These are phyloP conservation scores for Leishmania amazonensis DNA, from an alignment of 208 protist species.

Conservation along the genomic window DNA sequence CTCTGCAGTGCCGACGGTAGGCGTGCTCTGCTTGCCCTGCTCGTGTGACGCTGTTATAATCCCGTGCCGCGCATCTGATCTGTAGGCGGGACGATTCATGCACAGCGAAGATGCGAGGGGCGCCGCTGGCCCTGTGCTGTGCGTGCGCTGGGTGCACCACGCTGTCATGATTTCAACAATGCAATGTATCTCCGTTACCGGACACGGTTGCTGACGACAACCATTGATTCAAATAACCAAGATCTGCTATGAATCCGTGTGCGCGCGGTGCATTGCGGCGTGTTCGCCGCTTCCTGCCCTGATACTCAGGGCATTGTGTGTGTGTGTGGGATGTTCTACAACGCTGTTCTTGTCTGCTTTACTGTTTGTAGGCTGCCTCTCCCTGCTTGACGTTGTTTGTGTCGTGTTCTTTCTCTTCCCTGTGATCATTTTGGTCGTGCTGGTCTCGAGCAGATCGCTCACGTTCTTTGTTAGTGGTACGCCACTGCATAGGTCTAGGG, in stretches of 20 bases:
- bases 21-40: background rate
- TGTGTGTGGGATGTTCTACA: background rate
- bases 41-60: constrained; percentile 26
- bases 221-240: constrained; percentile 70
- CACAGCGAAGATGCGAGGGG: constrained; percentile 40
- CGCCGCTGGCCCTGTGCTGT: background rate
- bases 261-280: background rate
- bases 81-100: constrained; percentile 49
- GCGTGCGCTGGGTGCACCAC: background rate
- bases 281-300: too few relatives aligned
- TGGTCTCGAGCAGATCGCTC: background rate
- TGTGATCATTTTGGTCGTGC: background rate
- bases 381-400: background rate
- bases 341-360: too few relatives aligned
- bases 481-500: background rate
- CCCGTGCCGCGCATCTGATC: constrained; percentile 26
- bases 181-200: constrained; percentile 49
- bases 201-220: constrained; percentile 63
- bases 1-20: constrained; percentile 29
- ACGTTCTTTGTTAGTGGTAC: background rate
- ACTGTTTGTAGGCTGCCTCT: background rate
- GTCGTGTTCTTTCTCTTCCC: background rate
- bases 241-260: constrained; percentile 71
- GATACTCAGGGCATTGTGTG: background rate
- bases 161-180: constrained; percentile 13